Base-by-base conservation (phyloP, 108 stramenopile species). In the Nitzschia sp. region DNA sequence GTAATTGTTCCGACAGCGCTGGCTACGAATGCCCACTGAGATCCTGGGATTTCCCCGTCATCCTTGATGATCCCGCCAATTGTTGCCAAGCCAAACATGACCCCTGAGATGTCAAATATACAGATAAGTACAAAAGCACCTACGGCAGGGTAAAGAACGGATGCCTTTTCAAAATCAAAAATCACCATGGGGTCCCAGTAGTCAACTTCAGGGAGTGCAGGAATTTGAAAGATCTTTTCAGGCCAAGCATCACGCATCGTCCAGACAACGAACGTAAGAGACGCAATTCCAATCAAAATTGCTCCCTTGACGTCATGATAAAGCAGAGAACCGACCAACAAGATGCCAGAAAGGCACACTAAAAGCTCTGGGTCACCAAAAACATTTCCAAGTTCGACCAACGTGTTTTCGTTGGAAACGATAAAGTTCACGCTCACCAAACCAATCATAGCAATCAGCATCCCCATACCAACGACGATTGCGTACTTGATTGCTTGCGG, bases 401-500 rank as follows among this genome's bases (percentile, higher is more conserved):
- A 42, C 0, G 79, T 81, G n/a, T 81, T 61, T 11, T 62, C 60
- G 53, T 79, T 76, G 28, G 72, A 38, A 19, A 86, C 77, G 49
- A 86, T 82, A 18, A 86, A 19, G 27, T 63, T 49, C 25, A 86
- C 81, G 19, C 46, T 62, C 24, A 79, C 78, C 76, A 83, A 74
- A 23, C 85, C 85, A 60, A 83, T 82, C 68, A 86, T 77, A 49
- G 78, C 69, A 49, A 85, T 75, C 32, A 83, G 49, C 29, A 87
- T 32, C 6, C 86, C 86, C 83, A 87, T 87, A 25, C 86, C 86
- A 0, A 87, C 83, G 11, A 85, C 82, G 48, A 82, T 87, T 6
- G 73, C 86, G 27, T 81, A 54, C 59, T 87, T 81, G 65, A 77
- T 62, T 2, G 57, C 46, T 56, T 66, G 56, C 18, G 76, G 76